Percentiles rank a stretch among this genome's conserved stretches.
Evolutionary conservation across 441 rosid species (phyloP).

Genomic region (Pelargonium cotyledonis): DNA sequence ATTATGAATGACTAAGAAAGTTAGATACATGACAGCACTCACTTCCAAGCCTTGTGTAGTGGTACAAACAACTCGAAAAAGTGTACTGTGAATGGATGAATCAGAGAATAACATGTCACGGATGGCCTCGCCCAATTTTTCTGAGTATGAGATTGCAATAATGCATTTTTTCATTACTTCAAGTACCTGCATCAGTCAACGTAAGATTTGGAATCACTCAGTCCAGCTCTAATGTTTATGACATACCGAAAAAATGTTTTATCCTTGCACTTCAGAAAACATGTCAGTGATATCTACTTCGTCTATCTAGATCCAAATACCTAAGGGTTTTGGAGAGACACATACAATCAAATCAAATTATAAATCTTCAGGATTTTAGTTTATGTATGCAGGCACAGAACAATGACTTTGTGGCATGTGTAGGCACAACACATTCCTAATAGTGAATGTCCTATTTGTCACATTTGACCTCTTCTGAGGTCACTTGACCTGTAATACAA

Average conservation of each 20-base stretch:
- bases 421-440: neutral
- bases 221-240: neutral
- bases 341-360: neutral
- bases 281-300: constrained; percentile 4
- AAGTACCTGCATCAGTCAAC: constrained; percentile 44
- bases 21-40: constrained; percentile 25
- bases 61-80: constrained; percentile 69
- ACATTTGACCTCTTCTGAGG: neutral
- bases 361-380: neutral
- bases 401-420: neutral
- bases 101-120: constrained; percentile 63
- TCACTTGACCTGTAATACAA: neutral
- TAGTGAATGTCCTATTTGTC: neutral
- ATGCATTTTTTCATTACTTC: constrained; percentile 74
- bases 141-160: constrained; percentile 38
- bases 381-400: constrained; percentile 1
- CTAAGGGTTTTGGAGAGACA: no score
- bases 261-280: neutral
- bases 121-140: constrained; percentile 49
- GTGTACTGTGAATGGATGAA: constrained; percentile 65
- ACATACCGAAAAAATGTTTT: constrained; percentile 2
- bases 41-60: constrained; percentile 80
- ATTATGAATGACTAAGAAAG: constrained; percentile 14
- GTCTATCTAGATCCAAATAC: neutral
- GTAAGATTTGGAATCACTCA: constrained; percentile 16